These are phyloP conservation scores for Cyberlindnera mrakii DNA, from an alignment of 805 yeast species.

Conservation along the genomic window DNA sequence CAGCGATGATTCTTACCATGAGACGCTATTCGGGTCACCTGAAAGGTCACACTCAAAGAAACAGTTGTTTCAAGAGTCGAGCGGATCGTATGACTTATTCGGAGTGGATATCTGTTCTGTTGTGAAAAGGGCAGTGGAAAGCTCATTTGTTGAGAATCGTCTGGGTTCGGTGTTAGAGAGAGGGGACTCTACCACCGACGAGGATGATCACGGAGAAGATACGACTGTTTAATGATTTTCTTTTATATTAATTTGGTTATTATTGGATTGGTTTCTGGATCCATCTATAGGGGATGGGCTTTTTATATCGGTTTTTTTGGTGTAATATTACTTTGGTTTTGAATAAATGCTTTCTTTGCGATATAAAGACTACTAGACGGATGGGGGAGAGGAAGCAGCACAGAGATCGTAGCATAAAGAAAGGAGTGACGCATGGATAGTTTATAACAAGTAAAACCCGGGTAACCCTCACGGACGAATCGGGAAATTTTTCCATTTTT, in stretches of 20 bases:
- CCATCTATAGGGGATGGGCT: too few species aligned
- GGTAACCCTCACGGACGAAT: too few species aligned
- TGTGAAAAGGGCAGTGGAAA: slow-evolving; percentile 38
- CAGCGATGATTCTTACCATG: slow-evolving; percentile 24
- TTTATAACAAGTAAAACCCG: too few species aligned
- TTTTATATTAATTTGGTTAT: neutral
- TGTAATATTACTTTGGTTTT: too few species aligned
- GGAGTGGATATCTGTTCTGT: slow-evolving; percentile 53
- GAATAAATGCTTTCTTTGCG: too few species aligned
- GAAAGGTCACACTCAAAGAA: slow-evolving; percentile 10
- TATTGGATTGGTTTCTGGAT: neutral
- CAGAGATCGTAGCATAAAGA: too few species aligned
- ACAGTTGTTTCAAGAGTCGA: slow-evolving; percentile 11
- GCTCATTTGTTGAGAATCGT: slow-evolving; percentile 3
- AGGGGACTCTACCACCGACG: slow-evolving; percentile 9
- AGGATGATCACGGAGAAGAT: slow-evolving; percentile 7
- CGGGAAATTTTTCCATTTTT: too few species aligned
- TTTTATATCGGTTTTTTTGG: too few species aligned
- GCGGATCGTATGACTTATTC: slow-evolving; percentile 36
- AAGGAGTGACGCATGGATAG: too few species aligned
- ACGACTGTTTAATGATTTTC: neutral
- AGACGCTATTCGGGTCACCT: slow-evolving; percentile 33
- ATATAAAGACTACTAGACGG: too few species aligned
- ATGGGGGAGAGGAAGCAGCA: too few species aligned
- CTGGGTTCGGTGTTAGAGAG: slow-evolving; percentile 2